These are phyloP conservation scores for Crotalaria pallida DNA, from an alignment of 306 rosid genomes.

Conservation along the genomic window DNA sequence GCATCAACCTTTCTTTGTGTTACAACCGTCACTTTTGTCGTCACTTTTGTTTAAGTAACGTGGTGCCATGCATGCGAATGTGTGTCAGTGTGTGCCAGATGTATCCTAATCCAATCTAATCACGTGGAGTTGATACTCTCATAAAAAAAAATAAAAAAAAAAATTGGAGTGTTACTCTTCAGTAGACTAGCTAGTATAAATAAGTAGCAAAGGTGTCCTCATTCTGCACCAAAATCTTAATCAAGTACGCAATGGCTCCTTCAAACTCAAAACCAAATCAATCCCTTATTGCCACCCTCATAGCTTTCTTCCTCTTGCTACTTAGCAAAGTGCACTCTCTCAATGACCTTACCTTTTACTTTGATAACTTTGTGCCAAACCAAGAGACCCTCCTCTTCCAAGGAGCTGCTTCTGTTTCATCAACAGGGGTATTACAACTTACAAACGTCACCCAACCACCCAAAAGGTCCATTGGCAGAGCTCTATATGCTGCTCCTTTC, in stretches of 20 bases:
- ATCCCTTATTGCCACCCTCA: not conserved
- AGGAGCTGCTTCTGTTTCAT: not conserved
- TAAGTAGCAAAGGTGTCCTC: not conserved
- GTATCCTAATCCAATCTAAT: too few relatives aligned
- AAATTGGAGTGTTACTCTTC: too few relatives aligned
- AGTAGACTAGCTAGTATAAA: not conserved
- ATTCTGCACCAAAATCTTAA: not conserved
- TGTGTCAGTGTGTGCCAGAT: too few relatives aligned
- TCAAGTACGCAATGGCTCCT: not conserved
- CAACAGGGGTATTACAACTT: not conserved
- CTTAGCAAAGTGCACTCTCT: not conserved
- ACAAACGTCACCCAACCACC: not conserved
- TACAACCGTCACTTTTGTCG: too few relatives aligned
- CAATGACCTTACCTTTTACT: not conserved
- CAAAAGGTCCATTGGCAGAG: not conserved
- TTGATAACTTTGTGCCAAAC: not conserved
- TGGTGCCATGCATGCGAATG: too few relatives aligned
- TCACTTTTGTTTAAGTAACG: too few relatives aligned
- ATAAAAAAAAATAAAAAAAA: too few relatives aligned
- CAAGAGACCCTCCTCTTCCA: not conserved
- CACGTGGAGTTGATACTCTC: too few relatives aligned
- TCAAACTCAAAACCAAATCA: not conserved
- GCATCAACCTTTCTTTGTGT: too few relatives aligned
- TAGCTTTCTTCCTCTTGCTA: not conserved
- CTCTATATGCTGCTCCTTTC: not conserved